phyloP scores from a whole-genome alignment of 2,329 filamentous ascomycete genomes.

The Pseudogymnoascus sp. region DNA sequence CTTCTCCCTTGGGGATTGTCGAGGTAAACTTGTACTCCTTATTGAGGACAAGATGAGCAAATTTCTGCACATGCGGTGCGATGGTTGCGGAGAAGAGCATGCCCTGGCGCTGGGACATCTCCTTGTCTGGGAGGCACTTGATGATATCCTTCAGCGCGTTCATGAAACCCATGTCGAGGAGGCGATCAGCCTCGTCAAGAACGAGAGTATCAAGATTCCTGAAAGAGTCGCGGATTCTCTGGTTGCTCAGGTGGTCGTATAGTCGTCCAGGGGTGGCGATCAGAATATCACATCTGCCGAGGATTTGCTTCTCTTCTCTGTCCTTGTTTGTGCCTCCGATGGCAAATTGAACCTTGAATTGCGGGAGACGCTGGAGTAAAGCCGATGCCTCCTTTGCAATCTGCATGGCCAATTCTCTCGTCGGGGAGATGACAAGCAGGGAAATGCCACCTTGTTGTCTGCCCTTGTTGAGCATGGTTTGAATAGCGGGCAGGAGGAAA shows the following conservation, averaged over 20 bases:
- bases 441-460: conserved; percentile 47
- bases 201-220: conserved; percentile 78
- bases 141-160: conserved; percentile 56
- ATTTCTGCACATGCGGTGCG: conserved; percentile 67
- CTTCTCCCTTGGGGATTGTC: conserved; percentile 74
- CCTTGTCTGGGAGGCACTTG: conserved; percentile 50
- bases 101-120: conserved; percentile 67
- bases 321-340: conserved; percentile 84
- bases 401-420: conserved; percentile 72
- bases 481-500: conserved; percentile 79
- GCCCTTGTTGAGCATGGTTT: conserved; percentile 48
- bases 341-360: conserved; percentile 56
- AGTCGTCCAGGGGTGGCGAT: conserved; percentile 86
- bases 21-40: conserved; percentile 80
- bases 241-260: conserved; percentile 61
- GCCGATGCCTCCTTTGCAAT: conserved; percentile 66
- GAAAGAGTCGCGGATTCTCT: conserved; percentile 28
- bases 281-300: conserved; percentile 66
- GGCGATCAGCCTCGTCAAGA: conserved; percentile 94
- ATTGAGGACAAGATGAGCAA: conserved; percentile 72
- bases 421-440: conserved; percentile 67
- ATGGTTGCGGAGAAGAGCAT: conserved; percentile 95
- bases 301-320: conserved; percentile 57
- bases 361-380: conserved; percentile 23
- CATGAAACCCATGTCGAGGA: conserved; percentile 89